Percentiles rank a stretch among this genome's conserved stretches.
These are phyloP conservation scores for Psilocybe cyanescens DNA, from an alignment of 768 basidiomycete genomes.

Conservation along the genomic window DNA sequence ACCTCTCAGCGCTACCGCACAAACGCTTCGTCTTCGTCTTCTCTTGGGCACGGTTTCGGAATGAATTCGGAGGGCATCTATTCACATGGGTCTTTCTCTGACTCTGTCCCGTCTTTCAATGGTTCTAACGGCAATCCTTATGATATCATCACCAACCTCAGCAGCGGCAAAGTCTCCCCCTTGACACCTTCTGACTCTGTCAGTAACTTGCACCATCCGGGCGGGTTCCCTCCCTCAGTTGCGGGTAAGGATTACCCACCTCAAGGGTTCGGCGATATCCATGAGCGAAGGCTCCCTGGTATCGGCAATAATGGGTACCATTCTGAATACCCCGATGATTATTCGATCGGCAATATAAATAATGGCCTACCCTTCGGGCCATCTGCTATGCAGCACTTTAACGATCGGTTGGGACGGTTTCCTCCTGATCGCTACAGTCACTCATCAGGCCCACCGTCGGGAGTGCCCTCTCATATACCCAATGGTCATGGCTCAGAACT, in stretches of 20 bases:
- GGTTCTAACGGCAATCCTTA: conserved; percentile 57
- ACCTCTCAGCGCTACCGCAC: conserved; percentile 67
- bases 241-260: conserved; percentile 62
- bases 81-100: conserved; percentile 59
- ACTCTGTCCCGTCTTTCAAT: conserved; percentile 62
- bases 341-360: conserved; percentile 52
- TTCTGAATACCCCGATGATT: conserved; percentile 69
- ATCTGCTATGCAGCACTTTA: conserved; percentile 58
- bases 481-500: conserved; percentile 56
- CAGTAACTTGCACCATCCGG: conserved; percentile 56
- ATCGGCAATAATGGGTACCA: conserved; percentile 47
- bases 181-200: conserved; percentile 72
- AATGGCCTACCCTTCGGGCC: conserved; percentile 52
- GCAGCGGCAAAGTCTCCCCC: conserved; percentile 78
- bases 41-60: conserved; percentile 52
- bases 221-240: conserved; percentile 50
- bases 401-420: conserved; percentile 61
- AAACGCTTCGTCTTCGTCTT: conserved; percentile 74
- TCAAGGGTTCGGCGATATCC: conserved; percentile 59
- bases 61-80: conserved; percentile 63
- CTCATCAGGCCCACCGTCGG: conserved; percentile 36
- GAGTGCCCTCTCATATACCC: conserved; percentile 55
- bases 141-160: conserved; percentile 65
- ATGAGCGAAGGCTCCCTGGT: conserved; percentile 47
- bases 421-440: conserved; percentile 60